Percentiles rank a stretch among this genome's conserved stretches.
These are phyloP conservation scores for Teunomyces lycoperdinae DNA, from an alignment of 805 yeast genomes.

Conservation along the genomic window DNA sequence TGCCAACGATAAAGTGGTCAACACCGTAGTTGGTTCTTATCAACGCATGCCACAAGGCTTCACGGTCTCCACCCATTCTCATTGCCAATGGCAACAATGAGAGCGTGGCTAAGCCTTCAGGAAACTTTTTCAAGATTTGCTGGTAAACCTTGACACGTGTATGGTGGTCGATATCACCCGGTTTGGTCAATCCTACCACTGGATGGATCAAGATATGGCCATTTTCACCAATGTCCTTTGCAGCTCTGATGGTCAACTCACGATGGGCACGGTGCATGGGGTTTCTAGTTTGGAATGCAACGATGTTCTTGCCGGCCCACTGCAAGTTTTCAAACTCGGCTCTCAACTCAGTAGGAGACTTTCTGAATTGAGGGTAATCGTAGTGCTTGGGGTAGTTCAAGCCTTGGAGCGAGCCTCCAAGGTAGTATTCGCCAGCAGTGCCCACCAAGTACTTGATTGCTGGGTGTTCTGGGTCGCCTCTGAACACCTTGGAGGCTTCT, in stretches of 20 bases:
- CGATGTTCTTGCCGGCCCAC: slow-evolving; percentile 74
- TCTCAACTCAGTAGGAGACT: slow-evolving; percentile 88
- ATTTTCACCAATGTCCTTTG: slow-evolving; percentile 85
- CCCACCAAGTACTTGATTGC: slow-evolving; percentile 74
- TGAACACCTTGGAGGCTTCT: slow-evolving; percentile 85
- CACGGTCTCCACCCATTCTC: slow-evolving; percentile 99
- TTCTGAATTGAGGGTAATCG: slow-evolving; percentile 83
- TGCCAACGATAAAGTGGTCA: slow-evolving; percentile 94
- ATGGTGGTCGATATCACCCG: slow-evolving; percentile 97
- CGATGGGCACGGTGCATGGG: slow-evolving; percentile 99
- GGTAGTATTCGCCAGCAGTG: slow-evolving; percentile 75
- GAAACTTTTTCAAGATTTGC: slow-evolving; percentile 88
- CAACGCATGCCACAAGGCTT: slow-evolving; percentile 97
- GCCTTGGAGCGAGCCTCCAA: slow-evolving; percentile 88
- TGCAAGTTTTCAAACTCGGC: slow-evolving; percentile 75
- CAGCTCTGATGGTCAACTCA: slow-evolving; percentile 93
- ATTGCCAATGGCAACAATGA: slow-evolving; percentile 90
- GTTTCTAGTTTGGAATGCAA: slow-evolving; percentile 96
- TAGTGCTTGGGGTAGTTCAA: slow-evolving; percentile 81
- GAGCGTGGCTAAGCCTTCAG: slow-evolving; percentile 88
- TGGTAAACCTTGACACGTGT: slow-evolving; percentile 95
- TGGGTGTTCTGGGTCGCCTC: slow-evolving; percentile 98
- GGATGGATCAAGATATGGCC: slow-evolving; percentile 83
- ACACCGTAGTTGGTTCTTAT: slow-evolving; percentile 96
- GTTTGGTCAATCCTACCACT: slow-evolving; percentile 94